phyloP scores from a whole-genome alignment of 352 stramenopile genomes.

The Phytophthora pistaciae region DNA sequence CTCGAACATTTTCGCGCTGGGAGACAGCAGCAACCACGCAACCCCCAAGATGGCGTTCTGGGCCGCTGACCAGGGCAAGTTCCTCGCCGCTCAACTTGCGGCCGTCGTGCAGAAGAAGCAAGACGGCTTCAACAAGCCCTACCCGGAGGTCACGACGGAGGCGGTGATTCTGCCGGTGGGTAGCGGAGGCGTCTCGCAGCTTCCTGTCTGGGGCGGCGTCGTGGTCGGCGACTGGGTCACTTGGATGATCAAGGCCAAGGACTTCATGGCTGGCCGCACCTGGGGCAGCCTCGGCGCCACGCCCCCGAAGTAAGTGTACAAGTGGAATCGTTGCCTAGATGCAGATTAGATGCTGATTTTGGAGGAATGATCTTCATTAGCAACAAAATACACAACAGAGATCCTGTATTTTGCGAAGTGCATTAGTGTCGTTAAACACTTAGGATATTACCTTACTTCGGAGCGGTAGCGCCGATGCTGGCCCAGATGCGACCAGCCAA shows the following conservation, averaged over 20 bases:
- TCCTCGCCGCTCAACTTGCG: conserved; percentile 41
- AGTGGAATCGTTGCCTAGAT: background rate
- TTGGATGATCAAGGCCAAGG: conserved; percentile 48
- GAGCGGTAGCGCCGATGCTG: conserved; percentile 34
- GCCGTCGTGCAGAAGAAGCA: conserved; percentile 37
- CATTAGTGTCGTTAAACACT: background rate
- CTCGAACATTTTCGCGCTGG: conserved; percentile 54
- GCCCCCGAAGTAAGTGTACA: conserved; percentile 18
- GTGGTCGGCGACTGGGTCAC: conserved; percentile 51
- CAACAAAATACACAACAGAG: background rate
- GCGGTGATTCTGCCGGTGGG: conserved; percentile 52
- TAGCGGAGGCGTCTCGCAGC: conserved; percentile 46
- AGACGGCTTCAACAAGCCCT: conserved; percentile 27
- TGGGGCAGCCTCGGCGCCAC: conserved; percentile 41
- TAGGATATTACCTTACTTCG: no score
- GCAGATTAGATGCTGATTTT: background rate
- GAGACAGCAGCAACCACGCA: conserved; percentile 56
- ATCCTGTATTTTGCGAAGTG: no score
- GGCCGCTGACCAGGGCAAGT: conserved; percentile 49
- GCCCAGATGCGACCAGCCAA: conserved; percentile 45
- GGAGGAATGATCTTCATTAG: background rate
- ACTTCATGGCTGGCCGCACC: conserved; percentile 44
- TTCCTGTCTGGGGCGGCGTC: conserved; percentile 48
- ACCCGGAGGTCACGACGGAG: conserved; percentile 34
- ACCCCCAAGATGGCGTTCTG: conserved; percentile 55